phyloP scores from a whole-genome alignment of 2,329 filamentous ascomycete genomes.

The Colletotrichum agaves region DNA sequence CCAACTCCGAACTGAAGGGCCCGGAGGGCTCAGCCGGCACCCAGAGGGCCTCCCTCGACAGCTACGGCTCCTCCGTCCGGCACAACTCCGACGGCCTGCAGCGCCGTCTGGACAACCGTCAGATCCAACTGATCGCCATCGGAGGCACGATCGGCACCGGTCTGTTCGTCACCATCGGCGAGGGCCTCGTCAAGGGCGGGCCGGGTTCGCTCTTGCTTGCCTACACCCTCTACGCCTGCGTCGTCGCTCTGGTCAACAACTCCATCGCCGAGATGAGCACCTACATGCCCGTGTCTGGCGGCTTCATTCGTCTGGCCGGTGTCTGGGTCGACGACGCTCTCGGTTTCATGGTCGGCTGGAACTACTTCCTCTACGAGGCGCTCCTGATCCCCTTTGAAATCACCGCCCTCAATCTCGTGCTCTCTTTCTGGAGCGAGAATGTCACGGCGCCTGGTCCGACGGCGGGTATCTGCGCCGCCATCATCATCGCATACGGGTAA shows the following conservation, averaged over 20 bases:
- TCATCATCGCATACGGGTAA: conserved; percentile 38
- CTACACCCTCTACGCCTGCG: conserved; percentile 36
- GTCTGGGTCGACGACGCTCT: conserved; percentile 66
- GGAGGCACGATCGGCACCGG: conserved; percentile 60
- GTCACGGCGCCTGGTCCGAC: conserved; percentile 36
- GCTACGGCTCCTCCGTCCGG: conserved; percentile 36
- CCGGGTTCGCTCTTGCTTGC: conserved; percentile 34
- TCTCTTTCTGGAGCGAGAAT: conserved; percentile 41
- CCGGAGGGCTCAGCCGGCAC: conserved; percentile 15
- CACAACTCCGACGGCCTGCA: conserved; percentile 46
- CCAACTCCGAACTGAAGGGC: conserved; percentile 27
- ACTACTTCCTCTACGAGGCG: conserved; percentile 66
- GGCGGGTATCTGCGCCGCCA: conserved; percentile 40
- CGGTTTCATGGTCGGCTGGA: conserved; percentile 67
- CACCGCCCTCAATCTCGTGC: conserved; percentile 40
- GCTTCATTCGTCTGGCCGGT: conserved; percentile 29
- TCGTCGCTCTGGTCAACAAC: conserved; percentile 56
- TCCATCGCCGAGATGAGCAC: conserved; percentile 45
- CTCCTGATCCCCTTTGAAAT: conserved; percentile 53
- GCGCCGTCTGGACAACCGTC: conserved; percentile 46
- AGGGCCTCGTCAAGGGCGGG: conserved; percentile 42
- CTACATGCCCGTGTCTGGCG: conserved; percentile 44
- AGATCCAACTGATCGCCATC: conserved; percentile 59
- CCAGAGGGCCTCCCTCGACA: conserved; percentile 27
- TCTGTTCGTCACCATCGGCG: conserved; percentile 60